Percentiles rank a stretch among this genome's conserved stretches.
These are phyloP conservation scores for Phaffomyces antillensis DNA, from an alignment of 805 yeast species.

Conservation along the genomic window DNA sequence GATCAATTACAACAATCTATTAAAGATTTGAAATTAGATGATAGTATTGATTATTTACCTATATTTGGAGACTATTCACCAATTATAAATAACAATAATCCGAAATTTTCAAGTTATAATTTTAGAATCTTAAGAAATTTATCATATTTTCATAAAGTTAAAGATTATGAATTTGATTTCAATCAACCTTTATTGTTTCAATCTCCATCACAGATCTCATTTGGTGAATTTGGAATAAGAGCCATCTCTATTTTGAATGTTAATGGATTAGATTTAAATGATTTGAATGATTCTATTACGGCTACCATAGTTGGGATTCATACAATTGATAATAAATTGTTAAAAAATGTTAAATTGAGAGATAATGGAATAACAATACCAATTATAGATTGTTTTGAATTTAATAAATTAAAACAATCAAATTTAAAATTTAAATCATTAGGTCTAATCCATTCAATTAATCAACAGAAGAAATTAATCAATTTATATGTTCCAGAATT, in stretches of 20 bases:
- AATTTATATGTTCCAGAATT: slow-evolving; percentile 50
- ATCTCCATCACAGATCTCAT: slow-evolving; percentile 36
- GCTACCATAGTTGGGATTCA: slow-evolving; percentile 30
- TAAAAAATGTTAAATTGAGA: slow-evolving; percentile 10
- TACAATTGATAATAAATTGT: slow-evolving; percentile 9
- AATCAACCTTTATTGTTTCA: slow-evolving; percentile 30
- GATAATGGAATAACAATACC: slow-evolving; percentile 20
- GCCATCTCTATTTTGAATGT: slow-evolving; percentile 32
- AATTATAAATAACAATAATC: background rate
- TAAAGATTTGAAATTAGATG: slow-evolving; percentile 24
- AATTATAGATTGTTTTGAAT: slow-evolving; percentile 10
- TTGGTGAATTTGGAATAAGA: slow-evolving; percentile 29
- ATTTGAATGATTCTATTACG: slow-evolving; percentile 28
- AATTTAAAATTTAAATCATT: slow-evolving; percentile 38
- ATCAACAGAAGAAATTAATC: slow-evolving; percentile 29
- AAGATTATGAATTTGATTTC: slow-evolving; percentile 29
- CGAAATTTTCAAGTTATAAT: slow-evolving; percentile 40
- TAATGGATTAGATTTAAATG: slow-evolving; percentile 25
- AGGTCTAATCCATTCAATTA: slow-evolving; percentile 62
- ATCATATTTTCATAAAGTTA: slow-evolving; percentile 44
- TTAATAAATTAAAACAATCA: slow-evolving; percentile 2
- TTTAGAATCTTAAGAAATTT: slow-evolving; percentile 44
- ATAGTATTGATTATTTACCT: slow-evolving; percentile 25
- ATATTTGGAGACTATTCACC: slow-evolving; percentile 21
- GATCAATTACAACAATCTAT: slow-evolving; percentile 6